Conservation (phyloP, 352 stramenopile species). For the Sclerospora graminicola region DNA sequence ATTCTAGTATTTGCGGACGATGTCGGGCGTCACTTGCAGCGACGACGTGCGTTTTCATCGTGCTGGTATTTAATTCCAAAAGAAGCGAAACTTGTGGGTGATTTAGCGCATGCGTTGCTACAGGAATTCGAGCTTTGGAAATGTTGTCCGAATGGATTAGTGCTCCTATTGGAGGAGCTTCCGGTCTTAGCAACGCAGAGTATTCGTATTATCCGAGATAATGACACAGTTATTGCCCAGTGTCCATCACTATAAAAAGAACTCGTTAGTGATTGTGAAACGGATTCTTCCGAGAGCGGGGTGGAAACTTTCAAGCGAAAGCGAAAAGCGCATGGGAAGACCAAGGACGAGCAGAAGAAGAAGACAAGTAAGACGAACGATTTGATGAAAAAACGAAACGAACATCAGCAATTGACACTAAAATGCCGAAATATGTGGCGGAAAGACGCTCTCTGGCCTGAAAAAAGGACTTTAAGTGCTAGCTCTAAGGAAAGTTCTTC, state of each 20-base stretch:
- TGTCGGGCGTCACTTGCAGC: conserved; percentile 32
- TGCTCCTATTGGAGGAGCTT: conserved; percentile 47
- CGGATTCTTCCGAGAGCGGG: not conserved
- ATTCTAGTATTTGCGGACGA: conserved; percentile 52
- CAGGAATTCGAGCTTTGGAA: conserved; percentile 42
- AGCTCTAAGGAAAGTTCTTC: not conserved
- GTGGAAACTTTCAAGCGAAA: not conserved
- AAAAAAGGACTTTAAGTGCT: not conserved
- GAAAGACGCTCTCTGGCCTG: no score
- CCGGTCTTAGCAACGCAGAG: conserved; percentile 49
- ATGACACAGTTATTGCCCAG: conserved; percentile 46
- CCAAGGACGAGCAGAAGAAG: no score
- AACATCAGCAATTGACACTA: no score
- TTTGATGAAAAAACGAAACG: no score
- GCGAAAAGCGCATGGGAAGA: no score
- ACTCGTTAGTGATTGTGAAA: not conserved
- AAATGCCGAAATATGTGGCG: no score
- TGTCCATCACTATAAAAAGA: conserved; percentile 10
- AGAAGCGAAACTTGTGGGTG: conserved; percentile 37
- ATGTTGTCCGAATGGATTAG: conserved; percentile 37
- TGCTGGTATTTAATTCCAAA: conserved; percentile 64
- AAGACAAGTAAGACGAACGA: no score
- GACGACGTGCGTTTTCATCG: conserved; percentile 33
- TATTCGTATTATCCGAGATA: conserved; percentile 46
- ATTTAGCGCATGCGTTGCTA: conserved; percentile 44